These are phyloP conservation scores for Fusarium newnesense DNA, from an alignment of 2,329 filamentous ascomycete species.

Conservation along the genomic window DNA sequence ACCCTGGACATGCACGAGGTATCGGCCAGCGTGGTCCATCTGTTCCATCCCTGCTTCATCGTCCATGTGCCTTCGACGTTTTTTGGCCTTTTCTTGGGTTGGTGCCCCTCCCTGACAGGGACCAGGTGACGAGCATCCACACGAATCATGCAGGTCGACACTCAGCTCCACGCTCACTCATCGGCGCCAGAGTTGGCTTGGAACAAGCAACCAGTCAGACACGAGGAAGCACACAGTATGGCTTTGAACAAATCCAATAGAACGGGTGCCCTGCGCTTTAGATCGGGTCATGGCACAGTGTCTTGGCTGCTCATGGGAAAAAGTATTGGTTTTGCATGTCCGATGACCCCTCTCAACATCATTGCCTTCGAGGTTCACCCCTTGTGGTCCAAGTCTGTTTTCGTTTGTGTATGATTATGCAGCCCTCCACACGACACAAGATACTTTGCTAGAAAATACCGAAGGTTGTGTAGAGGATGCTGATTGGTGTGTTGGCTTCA, in stretches of 20 bases:
- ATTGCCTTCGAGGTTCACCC: constrained; percentile 20
- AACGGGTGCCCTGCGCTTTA: constrained; percentile 41
- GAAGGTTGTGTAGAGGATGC: background rate
- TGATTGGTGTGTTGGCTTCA: constrained; percentile 30
- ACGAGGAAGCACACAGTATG: constrained; percentile 33
- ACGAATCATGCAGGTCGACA: constrained; percentile 38
- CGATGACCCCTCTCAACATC: constrained; percentile 31
- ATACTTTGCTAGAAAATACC: constrained; percentile 22
- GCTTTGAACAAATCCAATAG: constrained; percentile 33
- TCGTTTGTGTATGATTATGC: constrained; percentile 19
- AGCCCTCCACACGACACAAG: constrained; percentile 31
- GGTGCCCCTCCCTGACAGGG: constrained; percentile 28
- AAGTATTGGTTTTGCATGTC: constrained; percentile 19
- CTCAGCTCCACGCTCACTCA: constrained; percentile 35
- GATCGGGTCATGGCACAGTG: constrained; percentile 38
- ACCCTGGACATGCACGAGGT: constrained; percentile 36
- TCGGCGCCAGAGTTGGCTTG: constrained; percentile 33
- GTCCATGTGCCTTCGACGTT: constrained; percentile 21
- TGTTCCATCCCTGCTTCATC: constrained; percentile 30
- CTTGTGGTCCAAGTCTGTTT: constrained; percentile 20
- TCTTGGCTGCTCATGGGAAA: constrained; percentile 12
- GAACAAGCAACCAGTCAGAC: constrained; percentile 35
- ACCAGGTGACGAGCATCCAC: constrained; percentile 36
- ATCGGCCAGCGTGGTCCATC: constrained; percentile 17
- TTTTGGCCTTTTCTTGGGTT: constrained; percentile 21